Base-by-base conservation (phyloP, 2,329 filamentous ascomycete species). In the Clathrospora elynae region DNA sequence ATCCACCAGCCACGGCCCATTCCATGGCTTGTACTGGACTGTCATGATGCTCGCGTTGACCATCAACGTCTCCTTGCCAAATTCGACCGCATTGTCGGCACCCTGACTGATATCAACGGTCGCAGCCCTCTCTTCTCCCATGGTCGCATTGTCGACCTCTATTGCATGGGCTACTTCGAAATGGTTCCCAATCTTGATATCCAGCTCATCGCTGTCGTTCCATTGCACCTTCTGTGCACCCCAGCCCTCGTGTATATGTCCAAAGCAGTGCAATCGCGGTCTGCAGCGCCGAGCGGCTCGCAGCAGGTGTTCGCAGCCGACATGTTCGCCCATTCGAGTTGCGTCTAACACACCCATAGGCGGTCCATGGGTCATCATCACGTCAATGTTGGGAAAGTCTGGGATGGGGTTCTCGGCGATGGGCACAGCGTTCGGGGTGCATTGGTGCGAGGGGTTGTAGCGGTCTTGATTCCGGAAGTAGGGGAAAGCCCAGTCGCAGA, bases 331-430 rank as follows among this genome's bases (percentile, higher is more conserved):
- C 1, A 17, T 28, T 0, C 24, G 47, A 1, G 67, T 70, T n/a
- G 51, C 43, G 52, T 85, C 83, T 2, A 82, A 66, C 2, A 79
- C 61, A 0, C 70, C 71, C 14, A 67, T 59, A 0, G 82, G 81
- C 2, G 82, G 82, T 1, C 82, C 82, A 55, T 85, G 83, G 0
- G 82, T 85, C 56, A 85, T 73, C 50, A 84, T 70, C 6, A 85
- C 71, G 58, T 85, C 81, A 14, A 82, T 61, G 2, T 49, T 55
- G 0, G 72, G 69, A 37, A 61, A 75, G 19, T 73, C 68, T 0
- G 78, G 75, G 11, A 79, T 61, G 0, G 74, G 73, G 18, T 66
- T 67, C 6, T 55, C 55, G 11, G 56, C 68, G 42, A 71, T 71
- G 3, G 49, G 57, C 11, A 41, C 44, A 5, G 62, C 46, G 11